A percentile compares a stretch with the other conserved stretches of the same genome.
Evolutionary conservation across 2,329 filamentous ascomycete genomes (phyloP).

Genomic region (Cytospora schulzeri): DNA sequence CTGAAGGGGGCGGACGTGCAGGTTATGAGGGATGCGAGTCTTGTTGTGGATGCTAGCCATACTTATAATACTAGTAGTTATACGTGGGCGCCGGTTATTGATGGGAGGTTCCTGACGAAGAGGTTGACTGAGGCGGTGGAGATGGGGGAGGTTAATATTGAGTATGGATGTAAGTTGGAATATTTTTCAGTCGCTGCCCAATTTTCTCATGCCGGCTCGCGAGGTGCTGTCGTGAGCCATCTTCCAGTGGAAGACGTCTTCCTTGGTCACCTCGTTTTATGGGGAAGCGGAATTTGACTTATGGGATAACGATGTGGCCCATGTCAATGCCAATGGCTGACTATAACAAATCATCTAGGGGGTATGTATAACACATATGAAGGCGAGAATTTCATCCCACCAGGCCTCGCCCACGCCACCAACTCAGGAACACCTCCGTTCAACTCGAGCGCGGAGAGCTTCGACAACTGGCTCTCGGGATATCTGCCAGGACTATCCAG

Average conservation of each 20-base stretch:
- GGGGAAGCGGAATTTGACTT: no score
- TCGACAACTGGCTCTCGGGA: slow-evolving; percentile 54
- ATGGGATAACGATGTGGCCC: background rate
- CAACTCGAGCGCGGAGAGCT: slow-evolving; percentile 52
- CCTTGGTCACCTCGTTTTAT: background rate
- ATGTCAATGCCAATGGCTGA: background rate
- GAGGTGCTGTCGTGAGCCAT: background rate
- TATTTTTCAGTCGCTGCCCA: background rate
- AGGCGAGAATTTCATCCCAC: slow-evolving; percentile 62
- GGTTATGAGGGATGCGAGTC: slow-evolving; percentile 52
- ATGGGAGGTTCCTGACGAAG: slow-evolving; percentile 53
- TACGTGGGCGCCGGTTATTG: slow-evolving; percentile 63
- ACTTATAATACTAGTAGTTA: slow-evolving; percentile 59
- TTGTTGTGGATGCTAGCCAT: slow-evolving; percentile 50
- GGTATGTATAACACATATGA: slow-evolving; percentile 66
- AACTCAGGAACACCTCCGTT: slow-evolving; percentile 44
- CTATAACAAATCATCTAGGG: background rate
- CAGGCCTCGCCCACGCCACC: slow-evolving; percentile 44
- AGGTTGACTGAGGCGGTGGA: slow-evolving; percentile 48
- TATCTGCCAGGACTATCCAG: slow-evolving; percentile 53
- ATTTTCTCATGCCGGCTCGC: background rate
- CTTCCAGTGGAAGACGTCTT: background rate
- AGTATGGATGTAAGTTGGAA: slow-evolving; percentile 41
- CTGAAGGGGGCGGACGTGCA: slow-evolving; percentile 58
- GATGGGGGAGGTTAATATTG: slow-evolving; percentile 44